A percentile compares a stretch with the other conserved stretches of the same genome.
phyloP scores from a whole-genome alignment of 768 basidiomycete genomes.

The Boletus pseudo-olivaceus region DNA sequence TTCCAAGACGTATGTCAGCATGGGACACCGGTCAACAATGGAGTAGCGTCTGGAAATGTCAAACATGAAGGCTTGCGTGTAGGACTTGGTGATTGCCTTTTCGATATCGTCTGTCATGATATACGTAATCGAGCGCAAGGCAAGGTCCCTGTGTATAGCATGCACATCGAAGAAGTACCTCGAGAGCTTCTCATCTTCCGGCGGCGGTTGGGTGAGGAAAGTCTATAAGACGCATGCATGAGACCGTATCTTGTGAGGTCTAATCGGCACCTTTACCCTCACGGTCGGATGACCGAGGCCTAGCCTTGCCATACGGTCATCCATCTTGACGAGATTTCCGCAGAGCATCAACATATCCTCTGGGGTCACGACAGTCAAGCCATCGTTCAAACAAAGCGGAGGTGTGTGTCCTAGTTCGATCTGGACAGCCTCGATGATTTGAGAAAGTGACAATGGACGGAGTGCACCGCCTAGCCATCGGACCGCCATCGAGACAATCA shows the following conservation, averaged over 20 bases:
- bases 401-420: slow-evolving; percentile 22
- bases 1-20: slow-evolving; percentile 29
- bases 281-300: slow-evolving; percentile 23
- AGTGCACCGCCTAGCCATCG: slow-evolving; percentile 27
- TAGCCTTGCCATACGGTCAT: slow-evolving; percentile 17
- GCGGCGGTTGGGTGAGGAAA: slow-evolving; percentile 22
- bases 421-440: slow-evolving; percentile 29
- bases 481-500: slow-evolving; percentile 23
- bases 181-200: slow-evolving; percentile 5
- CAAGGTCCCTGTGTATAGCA: slow-evolving; percentile 25
- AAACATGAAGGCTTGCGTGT: slow-evolving; percentile 24
- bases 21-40: slow-evolving; percentile 24
- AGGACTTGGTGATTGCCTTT: slow-evolving; percentile 21
- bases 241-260: background rate
- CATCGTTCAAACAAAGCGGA: slow-evolving; percentile 24
- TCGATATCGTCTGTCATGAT: slow-evolving; percentile 25
- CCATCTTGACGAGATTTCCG: slow-evolving; percentile 27
- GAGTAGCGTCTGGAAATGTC: slow-evolving; percentile 24
- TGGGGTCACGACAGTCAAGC: slow-evolving; percentile 22
- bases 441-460: slow-evolving; percentile 24
- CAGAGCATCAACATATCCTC: slow-evolving; percentile 27
- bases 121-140: slow-evolving; percentile 28
- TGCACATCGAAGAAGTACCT: slow-evolving; percentile 23
- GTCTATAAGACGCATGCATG: slow-evolving; percentile 8
- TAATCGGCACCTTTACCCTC: slow-evolving; percentile 13